Conservation (phyloP, 768 basidiomycete species). For the Sarcodon sp. region DNA sequence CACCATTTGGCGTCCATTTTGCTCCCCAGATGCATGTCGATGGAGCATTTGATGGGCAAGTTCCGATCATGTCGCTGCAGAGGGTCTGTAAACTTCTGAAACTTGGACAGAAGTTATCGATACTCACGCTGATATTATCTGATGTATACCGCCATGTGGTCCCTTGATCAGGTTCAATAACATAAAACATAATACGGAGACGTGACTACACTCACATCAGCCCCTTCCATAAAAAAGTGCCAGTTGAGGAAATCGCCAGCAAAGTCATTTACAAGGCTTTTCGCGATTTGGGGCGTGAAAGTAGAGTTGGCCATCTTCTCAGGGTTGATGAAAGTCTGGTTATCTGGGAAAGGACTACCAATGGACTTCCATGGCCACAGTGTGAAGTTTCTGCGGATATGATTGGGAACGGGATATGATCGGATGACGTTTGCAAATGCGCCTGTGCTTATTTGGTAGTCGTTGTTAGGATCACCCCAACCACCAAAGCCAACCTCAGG, state of each 20-base stretch:
- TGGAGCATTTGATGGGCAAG: not conserved
- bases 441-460: slow-evolving; percentile 14
- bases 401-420: slow-evolving; percentile 20
- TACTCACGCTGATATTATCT: slow-evolving; percentile 14
- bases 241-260: slow-evolving; percentile 19
- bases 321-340: slow-evolving; percentile 9
- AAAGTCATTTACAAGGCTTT: slow-evolving; percentile 13
- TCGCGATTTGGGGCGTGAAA: slow-evolving; percentile 13
- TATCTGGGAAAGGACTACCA: not conserved
- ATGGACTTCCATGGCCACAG: slow-evolving; percentile 14
- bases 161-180: slow-evolving; percentile 13
- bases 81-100: too few relatives aligned
- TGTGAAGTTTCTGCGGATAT: slow-evolving; percentile 19
- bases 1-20: not conserved
- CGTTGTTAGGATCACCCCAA: slow-evolving; percentile 12
- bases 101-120: too few relatives aligned
- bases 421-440: slow-evolving; percentile 14
- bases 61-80: not conserved
- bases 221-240: slow-evolving; percentile 16
- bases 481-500: slow-evolving; percentile 13
- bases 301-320: slow-evolving; percentile 12
- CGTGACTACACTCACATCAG: slow-evolving; percentile 9
- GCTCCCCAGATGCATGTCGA: not conserved
- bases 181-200: not conserved
- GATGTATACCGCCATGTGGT: slow-evolving; percentile 18